phyloP scores from a whole-genome alignment of 1,284 basidiomycete species.

The Waitea zeae region DNA sequence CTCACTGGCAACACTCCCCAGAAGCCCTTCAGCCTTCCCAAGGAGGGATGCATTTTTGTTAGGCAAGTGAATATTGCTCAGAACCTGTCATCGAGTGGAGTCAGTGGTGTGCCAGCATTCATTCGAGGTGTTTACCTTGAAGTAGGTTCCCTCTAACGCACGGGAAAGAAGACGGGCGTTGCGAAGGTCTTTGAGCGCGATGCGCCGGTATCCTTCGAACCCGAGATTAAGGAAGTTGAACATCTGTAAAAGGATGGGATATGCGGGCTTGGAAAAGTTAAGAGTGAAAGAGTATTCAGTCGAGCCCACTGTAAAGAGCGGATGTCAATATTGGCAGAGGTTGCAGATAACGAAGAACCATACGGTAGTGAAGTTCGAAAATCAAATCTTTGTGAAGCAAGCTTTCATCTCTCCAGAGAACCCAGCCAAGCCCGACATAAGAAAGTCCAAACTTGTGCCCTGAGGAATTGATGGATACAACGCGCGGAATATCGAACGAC shows the following conservation, averaged over 20 bases:
- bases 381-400: conserved; percentile 43
- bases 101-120: not conserved
- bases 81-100: conserved; percentile 12
- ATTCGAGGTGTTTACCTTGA: conserved; percentile 13
- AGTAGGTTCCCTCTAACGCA: conserved; percentile 42
- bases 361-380: conserved; percentile 44
- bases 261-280: conserved; percentile 50
- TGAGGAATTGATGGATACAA: conserved; percentile 48
- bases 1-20: too few relatives aligned
- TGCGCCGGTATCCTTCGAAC: conserved; percentile 26
- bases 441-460: conserved; percentile 54
- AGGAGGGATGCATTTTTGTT: conserved; percentile 5
- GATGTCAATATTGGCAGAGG: conserved; percentile 24
- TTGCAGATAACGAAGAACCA: not conserved
- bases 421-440: conserved; percentile 53
- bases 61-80: conserved; percentile 22
- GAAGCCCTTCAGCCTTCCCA: conserved; percentile 13
- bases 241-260: conserved; percentile 52
- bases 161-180: conserved; percentile 49
- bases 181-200: conserved; percentile 38
- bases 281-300: conserved; percentile 41
- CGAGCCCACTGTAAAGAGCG: conserved; percentile 16
- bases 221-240: conserved; percentile 54
- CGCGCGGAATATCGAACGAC: conserved; percentile 48
- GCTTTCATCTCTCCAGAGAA: conserved; percentile 39